phyloP scores from a whole-genome alignment of 2,329 filamentous ascomycete species.

The Apiospora saccharicola region DNA sequence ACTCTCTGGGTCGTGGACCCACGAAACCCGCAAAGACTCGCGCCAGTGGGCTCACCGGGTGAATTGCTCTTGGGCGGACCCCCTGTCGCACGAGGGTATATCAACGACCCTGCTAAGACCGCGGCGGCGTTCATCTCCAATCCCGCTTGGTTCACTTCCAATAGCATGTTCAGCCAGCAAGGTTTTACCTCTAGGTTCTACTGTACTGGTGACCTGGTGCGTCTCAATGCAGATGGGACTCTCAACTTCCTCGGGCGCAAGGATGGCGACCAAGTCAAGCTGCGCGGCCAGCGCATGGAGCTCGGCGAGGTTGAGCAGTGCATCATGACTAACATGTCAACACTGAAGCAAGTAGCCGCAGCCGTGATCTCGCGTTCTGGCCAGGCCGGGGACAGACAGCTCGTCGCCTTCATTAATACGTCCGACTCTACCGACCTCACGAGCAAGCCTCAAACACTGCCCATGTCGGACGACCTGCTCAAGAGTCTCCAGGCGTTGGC shows the following conservation, averaged over 20 bases:
- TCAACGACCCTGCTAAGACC: constrained; percentile 49
- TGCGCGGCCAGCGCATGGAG: constrained; percentile 56
- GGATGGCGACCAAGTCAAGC: constrained; percentile 54
- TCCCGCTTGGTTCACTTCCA: constrained; percentile 31
- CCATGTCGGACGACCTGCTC: constrained; percentile 23
- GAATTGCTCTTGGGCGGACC: constrained; percentile 38
- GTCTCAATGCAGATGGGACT: constrained; percentile 37
- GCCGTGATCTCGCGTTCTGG: constrained; percentile 25
- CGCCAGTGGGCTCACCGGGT: constrained; percentile 31
- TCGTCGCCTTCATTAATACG: constrained; percentile 24
- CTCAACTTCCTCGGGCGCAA: constrained; percentile 50
- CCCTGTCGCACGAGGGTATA: constrained; percentile 48
- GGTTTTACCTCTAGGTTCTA: constrained; percentile 33
- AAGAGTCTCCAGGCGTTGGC: constrained; percentile 21
- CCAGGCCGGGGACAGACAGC: constrained; percentile 18
- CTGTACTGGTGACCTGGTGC: constrained; percentile 44
- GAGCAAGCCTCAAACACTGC: constrained; percentile 21
- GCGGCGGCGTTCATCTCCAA: constrained; percentile 47
- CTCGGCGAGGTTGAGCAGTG: constrained; percentile 50
- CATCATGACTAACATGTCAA: constrained; percentile 25
- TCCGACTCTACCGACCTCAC: constrained; percentile 19
- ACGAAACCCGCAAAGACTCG: constrained; percentile 29
- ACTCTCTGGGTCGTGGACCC: constrained; percentile 30
- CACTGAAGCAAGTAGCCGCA: constrained; percentile 25
- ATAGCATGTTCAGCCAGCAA: background rate